Evolutionary conservation across 192 early-diverging fungal genomes (phyloP).

Genomic region (Cetraspora pellucida): DNA sequence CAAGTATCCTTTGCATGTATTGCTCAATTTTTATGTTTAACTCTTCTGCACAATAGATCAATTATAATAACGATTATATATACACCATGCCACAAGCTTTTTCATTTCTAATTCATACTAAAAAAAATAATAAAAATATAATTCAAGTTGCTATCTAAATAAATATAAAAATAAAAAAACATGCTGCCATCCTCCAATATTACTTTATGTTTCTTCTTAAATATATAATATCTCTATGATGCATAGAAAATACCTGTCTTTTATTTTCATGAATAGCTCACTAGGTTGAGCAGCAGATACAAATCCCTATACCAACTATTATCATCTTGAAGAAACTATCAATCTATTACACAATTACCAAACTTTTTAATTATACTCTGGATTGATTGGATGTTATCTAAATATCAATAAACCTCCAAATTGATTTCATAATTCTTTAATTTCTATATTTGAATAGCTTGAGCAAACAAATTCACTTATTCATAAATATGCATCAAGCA

Average conservation of each 20-base stretch:
- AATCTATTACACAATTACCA: neutral
- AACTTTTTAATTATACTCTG: neutral
- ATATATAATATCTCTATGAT: neutral
- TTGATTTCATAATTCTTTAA: neutral
- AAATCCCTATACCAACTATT: neutral
- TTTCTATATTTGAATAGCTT: neutral
- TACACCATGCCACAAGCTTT: too few species aligned
- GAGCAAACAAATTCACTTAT: neutral
- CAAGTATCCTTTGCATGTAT: too few species aligned
- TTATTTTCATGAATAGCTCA: neutral
- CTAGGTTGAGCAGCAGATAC: neutral
- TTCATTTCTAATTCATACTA: too few species aligned
- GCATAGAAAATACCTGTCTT: neutral
- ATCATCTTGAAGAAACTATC: neutral
- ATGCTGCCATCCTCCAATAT: neutral
- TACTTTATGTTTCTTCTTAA: neutral
- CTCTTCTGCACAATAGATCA: too few species aligned
- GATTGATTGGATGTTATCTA: neutral
- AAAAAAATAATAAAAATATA: too few species aligned
- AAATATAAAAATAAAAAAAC: too few species aligned
- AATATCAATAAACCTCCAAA: neutral
- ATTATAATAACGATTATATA: too few species aligned
- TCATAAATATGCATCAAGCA: neutral
- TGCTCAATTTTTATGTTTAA: too few species aligned
- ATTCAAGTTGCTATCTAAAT: too few species aligned